phyloP scores from a whole-genome alignment of 805 yeast species.

The Wickerhamomyces sydowiorum region DNA sequence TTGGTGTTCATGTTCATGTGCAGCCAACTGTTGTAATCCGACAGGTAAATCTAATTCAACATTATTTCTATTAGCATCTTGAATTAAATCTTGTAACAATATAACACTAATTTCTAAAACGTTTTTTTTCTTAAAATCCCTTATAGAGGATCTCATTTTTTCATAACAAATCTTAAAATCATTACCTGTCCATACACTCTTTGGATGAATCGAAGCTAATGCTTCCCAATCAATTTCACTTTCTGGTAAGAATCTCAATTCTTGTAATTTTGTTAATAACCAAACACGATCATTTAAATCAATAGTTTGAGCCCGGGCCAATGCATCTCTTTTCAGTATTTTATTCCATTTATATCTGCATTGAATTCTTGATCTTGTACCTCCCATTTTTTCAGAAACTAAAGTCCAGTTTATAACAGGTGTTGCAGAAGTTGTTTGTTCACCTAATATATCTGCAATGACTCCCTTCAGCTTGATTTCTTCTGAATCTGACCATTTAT shows the following conservation, averaged over 20 bases:
- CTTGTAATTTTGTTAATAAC: slow-evolving; percentile 41
- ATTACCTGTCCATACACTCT: slow-evolving; percentile 46
- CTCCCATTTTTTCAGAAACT: slow-evolving; percentile 86
- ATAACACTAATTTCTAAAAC: slow-evolving; percentile 28
- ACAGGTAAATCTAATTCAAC: slow-evolving; percentile 17
- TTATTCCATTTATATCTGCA: slow-evolving; percentile 96
- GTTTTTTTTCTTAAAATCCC: slow-evolving; percentile 39
- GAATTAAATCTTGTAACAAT: slow-evolving; percentile 16
- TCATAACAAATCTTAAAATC: slow-evolving; percentile 63
- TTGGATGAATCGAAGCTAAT: slow-evolving; percentile 40
- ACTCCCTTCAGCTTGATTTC: slow-evolving; percentile 57
- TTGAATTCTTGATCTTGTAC: slow-evolving; percentile 84
- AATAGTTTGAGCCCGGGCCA: slow-evolving; percentile 37
- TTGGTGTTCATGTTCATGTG: neutral
- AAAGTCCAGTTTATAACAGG: slow-evolving; percentile 82
- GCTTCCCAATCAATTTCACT: slow-evolving; percentile 50
- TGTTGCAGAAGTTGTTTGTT: slow-evolving; percentile 23
- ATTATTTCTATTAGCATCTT: slow-evolving; percentile 13
- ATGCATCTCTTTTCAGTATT: slow-evolving; percentile 54
- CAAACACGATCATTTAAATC: slow-evolving; percentile 42
- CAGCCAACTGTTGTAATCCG: slow-evolving; percentile 12
- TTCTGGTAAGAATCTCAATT: slow-evolving; percentile 34
- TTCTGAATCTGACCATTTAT: slow-evolving; percentile 76
- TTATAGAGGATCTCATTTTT: slow-evolving; percentile 45
- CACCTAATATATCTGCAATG: slow-evolving; percentile 42